These are phyloP conservation scores for Venturia oleaginea DNA, from an alignment of 2,329 filamentous ascomycete species.

Conservation along the genomic window DNA sequence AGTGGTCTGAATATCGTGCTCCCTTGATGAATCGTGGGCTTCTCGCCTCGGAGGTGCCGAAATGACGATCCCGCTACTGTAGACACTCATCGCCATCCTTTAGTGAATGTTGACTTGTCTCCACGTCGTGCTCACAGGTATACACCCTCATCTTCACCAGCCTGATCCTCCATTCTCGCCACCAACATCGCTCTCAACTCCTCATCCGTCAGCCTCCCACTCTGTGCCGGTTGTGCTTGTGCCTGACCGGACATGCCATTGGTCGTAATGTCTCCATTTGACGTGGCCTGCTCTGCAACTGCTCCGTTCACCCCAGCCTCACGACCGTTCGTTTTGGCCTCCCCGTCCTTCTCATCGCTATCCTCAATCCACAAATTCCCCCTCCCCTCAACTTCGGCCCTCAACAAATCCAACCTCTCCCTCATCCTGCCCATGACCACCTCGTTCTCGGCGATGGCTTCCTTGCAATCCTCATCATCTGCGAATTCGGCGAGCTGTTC, in stretches of 20 bases:
- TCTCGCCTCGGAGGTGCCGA: too few species aligned
- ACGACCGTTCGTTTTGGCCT: background rate
- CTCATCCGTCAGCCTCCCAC: slow-evolving; percentile 49
- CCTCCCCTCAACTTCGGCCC: slow-evolving; percentile 45
- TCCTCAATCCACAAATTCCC: slow-evolving; percentile 17
- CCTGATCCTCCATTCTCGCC: slow-evolving; percentile 40
- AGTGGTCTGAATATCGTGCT: too few species aligned
- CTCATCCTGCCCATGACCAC: slow-evolving; percentile 59
- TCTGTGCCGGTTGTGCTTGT: slow-evolving; percentile 32
- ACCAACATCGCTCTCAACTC: slow-evolving; percentile 49
- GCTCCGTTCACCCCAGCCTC: slow-evolving; percentile 17
- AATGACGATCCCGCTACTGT: too few species aligned
- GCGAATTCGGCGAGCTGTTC: slow-evolving; percentile 45
- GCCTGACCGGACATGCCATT: slow-evolving; percentile 49
- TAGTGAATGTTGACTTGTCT: background rate
- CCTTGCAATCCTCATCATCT: slow-evolving; percentile 61
- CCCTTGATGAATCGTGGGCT: too few species aligned
- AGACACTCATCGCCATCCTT: too few species aligned
- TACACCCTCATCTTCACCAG: slow-evolving; percentile 43
- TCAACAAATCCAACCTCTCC: slow-evolving; percentile 55
- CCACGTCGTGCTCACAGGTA: slow-evolving; percentile 41
- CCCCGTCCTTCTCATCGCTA: slow-evolving; percentile 16
- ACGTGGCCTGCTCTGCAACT: slow-evolving; percentile 11
- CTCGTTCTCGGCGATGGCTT: slow-evolving; percentile 66
- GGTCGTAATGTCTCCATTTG: slow-evolving; percentile 38